phyloP scores from a whole-genome alignment of 1,284 basidiomycete genomes.

The Chalciporus sp. region DNA sequence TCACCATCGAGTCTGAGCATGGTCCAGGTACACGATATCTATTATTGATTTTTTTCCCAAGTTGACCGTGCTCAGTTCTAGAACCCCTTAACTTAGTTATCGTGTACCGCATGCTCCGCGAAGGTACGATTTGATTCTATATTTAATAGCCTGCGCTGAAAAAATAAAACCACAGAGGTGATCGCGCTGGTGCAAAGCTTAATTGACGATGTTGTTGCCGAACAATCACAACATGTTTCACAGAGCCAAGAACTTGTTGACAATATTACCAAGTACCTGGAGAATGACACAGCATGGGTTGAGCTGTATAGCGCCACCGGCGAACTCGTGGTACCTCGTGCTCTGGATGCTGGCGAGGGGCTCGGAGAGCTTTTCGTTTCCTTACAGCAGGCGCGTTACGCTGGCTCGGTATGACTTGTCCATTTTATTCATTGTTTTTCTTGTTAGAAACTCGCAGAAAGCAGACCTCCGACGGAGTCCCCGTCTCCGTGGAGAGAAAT shows the following conservation, averaged over 20 bases:
- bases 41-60: neutral
- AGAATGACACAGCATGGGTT: conserved; percentile 65
- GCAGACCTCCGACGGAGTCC: conserved; percentile 11
- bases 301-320: conserved; percentile 68
- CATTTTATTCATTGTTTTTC: neutral
- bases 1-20: conserved; percentile 61
- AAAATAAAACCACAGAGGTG: conserved; percentile 50
- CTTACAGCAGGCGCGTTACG: conserved; percentile 42
- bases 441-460: conserved; percentile 26
- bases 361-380: conserved; percentile 40
- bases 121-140: conserved; percentile 50
- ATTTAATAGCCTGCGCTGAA: conserved; percentile 2
- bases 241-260: conserved; percentile 43
- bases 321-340: conserved; percentile 58
- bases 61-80: conserved; percentile 44
- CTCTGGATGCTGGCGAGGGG: conserved; percentile 39
- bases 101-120: conserved; percentile 70
- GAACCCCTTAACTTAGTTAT: conserved; percentile 66
- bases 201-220: conserved; percentile 45
- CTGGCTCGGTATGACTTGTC: neutral
- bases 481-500: conserved; percentile 62
- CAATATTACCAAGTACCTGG: conserved; percentile 59
- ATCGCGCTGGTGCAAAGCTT: conserved; percentile 57
- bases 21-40: conserved; percentile 52
- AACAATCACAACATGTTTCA: conserved; percentile 32